Percentiles rank a stretch among this genome's conserved stretches.
These are phyloP conservation scores for Drosera spatulata DNA, from an alignment of 179 eudicot species.

Conservation along the genomic window DNA sequence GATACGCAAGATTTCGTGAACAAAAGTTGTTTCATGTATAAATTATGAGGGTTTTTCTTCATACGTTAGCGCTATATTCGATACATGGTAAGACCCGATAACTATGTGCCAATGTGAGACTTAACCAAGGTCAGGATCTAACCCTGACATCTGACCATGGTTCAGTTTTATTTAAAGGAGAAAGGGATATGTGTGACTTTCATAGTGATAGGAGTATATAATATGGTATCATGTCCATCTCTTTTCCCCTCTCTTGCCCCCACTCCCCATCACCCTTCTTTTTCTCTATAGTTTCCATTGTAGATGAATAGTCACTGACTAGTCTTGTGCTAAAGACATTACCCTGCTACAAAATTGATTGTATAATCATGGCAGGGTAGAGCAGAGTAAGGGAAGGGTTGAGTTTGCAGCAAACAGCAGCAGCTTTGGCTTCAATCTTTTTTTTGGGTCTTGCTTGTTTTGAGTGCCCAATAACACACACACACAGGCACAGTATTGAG, in stretches of 20 bases:
- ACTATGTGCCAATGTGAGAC: not conserved
- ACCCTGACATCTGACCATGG: conserved; percentile 30
- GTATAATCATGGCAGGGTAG: conserved; percentile 25
- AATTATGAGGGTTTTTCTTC: no score
- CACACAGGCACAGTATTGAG: not conserved
- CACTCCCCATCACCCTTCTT: not conserved
- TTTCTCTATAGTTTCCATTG: conserved; percentile 13
- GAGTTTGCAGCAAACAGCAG: not conserved
- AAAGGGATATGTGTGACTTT: conserved; percentile 19
- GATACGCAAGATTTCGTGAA: no score
- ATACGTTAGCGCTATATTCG: no score
- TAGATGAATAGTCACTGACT: conserved; percentile 31
- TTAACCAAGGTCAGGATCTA: conserved; percentile 53
- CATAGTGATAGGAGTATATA: conserved; percentile 31
- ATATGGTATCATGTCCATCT: not conserved
- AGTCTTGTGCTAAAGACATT: not conserved
- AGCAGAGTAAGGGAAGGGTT: not conserved
- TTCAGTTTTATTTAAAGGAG: conserved; percentile 55
- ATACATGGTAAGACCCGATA: no score
- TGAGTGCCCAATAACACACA: no score
- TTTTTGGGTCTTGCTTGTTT: conserved; percentile 9
- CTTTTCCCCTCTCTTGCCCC: conserved; percentile 3
- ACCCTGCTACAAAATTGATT: conserved; percentile 17
- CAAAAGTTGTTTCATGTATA: no score
- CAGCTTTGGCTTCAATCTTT: conserved; percentile 1